phyloP scores from a whole-genome alignment of 306 rosid species.

The Cucurbita ficifolia region DNA sequence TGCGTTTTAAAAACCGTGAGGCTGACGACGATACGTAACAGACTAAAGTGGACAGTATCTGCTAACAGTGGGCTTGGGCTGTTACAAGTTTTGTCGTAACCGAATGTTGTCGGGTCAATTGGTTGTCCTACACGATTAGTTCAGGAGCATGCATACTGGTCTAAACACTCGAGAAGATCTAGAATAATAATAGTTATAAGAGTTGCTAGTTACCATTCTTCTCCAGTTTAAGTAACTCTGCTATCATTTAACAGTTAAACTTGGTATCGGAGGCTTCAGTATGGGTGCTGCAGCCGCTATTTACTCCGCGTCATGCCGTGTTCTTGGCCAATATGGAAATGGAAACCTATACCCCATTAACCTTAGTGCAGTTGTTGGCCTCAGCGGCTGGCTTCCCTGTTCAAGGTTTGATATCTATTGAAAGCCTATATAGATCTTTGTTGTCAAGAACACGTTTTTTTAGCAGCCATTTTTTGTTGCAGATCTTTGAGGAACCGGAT shows the following conservation, averaged over 20 bases:
- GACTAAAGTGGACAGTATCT: too few relatives aligned
- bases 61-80: not conserved
- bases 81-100: not conserved
- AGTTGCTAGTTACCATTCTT: not conserved
- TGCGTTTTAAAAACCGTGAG: too few relatives aligned
- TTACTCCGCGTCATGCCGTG: slow-evolving; percentile 67
- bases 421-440: not conserved
- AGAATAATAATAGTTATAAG: not conserved
- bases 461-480: slow-evolving; percentile 13
- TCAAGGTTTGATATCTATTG: slow-evolving; percentile 40
- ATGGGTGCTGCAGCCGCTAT: slow-evolving; percentile 97
- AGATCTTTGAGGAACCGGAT: slow-evolving; percentile 59
- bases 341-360: slow-evolving; percentile 66
- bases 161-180: not conserved
- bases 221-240: not conserved
- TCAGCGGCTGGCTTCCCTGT: slow-evolving; percentile 99
- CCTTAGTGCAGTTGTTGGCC: slow-evolving; percentile 61
- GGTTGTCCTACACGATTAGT: not conserved
- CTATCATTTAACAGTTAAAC: slow-evolving; percentile 45
- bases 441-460: slow-evolving; percentile 5
- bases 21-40: too few relatives aligned
- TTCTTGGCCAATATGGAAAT: slow-evolving; percentile 57
- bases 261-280: slow-evolving; percentile 93
- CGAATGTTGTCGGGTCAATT: too few relatives aligned
- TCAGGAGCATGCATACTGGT: not conserved